Conservation (phyloP, 805 yeast species). For the Hanseniaspora taiwanica region DNA sequence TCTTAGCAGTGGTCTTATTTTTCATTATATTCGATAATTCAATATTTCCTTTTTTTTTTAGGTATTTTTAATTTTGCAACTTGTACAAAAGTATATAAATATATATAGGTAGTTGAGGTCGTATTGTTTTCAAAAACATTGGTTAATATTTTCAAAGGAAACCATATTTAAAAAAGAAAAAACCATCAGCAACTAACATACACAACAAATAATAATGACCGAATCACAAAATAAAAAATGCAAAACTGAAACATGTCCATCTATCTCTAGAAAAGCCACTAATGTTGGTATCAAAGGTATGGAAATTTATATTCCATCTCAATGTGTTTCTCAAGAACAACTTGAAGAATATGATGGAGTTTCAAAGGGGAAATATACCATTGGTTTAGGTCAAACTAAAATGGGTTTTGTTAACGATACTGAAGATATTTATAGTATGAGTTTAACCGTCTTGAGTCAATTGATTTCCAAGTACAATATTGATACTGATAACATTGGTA, state of each 20-base stretch:
- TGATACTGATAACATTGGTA: conserved; percentile 72
- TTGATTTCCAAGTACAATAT: conserved; percentile 71
- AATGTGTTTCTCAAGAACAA: conserved; percentile 76
- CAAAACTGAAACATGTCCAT: conserved; percentile 13
- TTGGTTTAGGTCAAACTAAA: conserved; percentile 96
- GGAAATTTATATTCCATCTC: conserved; percentile 80
- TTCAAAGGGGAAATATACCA: conserved; percentile 91
- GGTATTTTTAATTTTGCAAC: too few relatives aligned
- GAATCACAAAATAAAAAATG: conserved; percentile 13
- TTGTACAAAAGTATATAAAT: too few relatives aligned
- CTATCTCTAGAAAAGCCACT: conserved; percentile 35
- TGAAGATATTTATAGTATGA: conserved; percentile 90
- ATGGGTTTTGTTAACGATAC: conserved; percentile 96
- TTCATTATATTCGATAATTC: too few relatives aligned
- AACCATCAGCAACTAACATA: neutral
- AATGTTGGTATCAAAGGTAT: conserved; percentile 96
- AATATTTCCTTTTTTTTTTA: too few relatives aligned
- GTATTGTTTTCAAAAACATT: too few relatives aligned
- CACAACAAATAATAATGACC: neutral
- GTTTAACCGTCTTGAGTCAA: conserved; percentile 74
- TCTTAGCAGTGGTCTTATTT: too few relatives aligned
- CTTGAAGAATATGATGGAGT: conserved; percentile 77
- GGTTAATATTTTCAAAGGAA: too few relatives aligned
- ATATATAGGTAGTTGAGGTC: too few relatives aligned
- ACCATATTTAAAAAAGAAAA: neutral